Evolutionary conservation across 345 rosid genomes (phyloP).

Genomic region (Corchorus olitorius): DNA sequence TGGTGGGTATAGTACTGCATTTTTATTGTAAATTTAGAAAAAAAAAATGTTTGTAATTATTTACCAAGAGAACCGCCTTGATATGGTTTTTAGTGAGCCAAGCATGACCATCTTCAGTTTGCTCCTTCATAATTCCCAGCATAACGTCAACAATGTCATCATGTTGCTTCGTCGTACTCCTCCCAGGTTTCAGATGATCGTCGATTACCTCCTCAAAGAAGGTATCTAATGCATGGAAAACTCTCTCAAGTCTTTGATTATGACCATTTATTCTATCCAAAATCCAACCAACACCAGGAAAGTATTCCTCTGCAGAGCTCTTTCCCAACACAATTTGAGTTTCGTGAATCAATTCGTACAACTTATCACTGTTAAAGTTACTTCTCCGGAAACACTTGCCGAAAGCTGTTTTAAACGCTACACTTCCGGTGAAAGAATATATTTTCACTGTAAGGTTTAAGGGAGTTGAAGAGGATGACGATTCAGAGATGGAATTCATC

Average conservation of each 20-base stretch:
- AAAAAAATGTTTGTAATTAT: neutral
- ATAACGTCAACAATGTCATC: slow-evolving; percentile 54
- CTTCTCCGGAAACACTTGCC: slow-evolving; percentile 39
- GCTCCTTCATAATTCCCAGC: slow-evolving; percentile 35
- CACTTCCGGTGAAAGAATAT: slow-evolving; percentile 22
- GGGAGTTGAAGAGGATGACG: slow-evolving; percentile 23
- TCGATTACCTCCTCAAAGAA: slow-evolving; percentile 41
- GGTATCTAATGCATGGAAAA: slow-evolving; percentile 36
- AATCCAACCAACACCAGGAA: slow-evolving; percentile 41
- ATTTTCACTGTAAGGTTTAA: slow-evolving; percentile 31
- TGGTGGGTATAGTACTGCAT: too few species aligned
- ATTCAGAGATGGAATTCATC: slow-evolving; percentile 25
- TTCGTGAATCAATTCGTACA: slow-evolving; percentile 32
- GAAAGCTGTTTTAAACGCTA: slow-evolving; percentile 33
- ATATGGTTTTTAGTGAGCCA: slow-evolving; percentile 42
- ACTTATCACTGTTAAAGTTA: slow-evolving; percentile 28
- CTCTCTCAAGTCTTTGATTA: slow-evolving; percentile 32
- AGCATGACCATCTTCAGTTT: slow-evolving; percentile 21
- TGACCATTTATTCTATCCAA: slow-evolving; percentile 39
- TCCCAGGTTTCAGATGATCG: slow-evolving; percentile 37
- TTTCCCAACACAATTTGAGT: slow-evolving; percentile 26
- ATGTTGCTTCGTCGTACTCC: neutral
- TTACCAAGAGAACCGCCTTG: slow-evolving; percentile 55
- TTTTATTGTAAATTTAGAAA: neutral
- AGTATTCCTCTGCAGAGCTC: slow-evolving; percentile 36